These are phyloP conservation scores for Amniculicola lignicola DNA, from an alignment of 495 filamentous ascomycete genomes.

Conservation along the genomic window DNA sequence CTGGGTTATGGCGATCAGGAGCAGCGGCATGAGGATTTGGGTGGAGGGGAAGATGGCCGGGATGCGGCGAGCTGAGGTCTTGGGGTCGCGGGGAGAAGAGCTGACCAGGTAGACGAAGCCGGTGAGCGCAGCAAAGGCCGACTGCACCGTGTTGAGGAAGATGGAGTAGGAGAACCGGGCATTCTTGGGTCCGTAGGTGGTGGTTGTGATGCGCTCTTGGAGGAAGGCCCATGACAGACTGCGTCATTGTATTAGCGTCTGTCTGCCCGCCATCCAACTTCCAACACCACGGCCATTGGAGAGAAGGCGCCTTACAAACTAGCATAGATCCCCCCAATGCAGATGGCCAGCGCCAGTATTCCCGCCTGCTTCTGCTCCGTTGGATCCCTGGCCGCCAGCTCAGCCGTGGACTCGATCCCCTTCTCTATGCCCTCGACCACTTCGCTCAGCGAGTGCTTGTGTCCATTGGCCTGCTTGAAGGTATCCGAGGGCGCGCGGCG, in stretches of 20 bases:
- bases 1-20: conserved; percentile 81
- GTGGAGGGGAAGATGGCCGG: conserved; percentile 72
- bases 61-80: conserved; percentile 41
- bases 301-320: conserved; percentile 69
- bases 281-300: not conserved
- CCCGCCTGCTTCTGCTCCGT: conserved; percentile 48
- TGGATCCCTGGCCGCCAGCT: conserved; percentile 17
- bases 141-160: conserved; percentile 95
- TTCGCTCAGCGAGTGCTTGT: conserved; percentile 6
- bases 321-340: conserved; percentile 89
- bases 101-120: conserved; percentile 77
- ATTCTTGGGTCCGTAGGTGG: conserved; percentile 64
- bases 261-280: not conserved
- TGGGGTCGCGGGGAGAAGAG: conserved; percentile 53
- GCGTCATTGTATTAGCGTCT: not conserved
- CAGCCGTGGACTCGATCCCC: conserved; percentile 8
- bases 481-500: conserved; percentile 33
- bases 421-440: conserved; percentile 8
- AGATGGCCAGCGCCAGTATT: conserved; percentile 72
- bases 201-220: conserved; percentile 96
- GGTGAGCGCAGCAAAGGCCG: conserved; percentile 75
- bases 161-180: conserved; percentile 83
- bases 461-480: conserved; percentile 30
- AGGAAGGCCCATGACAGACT: conserved; percentile 94
- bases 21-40: conserved; percentile 70